phyloP scores from a whole-genome alignment of 306 rosid species.

The Cucurbita argyrosperma region DNA sequence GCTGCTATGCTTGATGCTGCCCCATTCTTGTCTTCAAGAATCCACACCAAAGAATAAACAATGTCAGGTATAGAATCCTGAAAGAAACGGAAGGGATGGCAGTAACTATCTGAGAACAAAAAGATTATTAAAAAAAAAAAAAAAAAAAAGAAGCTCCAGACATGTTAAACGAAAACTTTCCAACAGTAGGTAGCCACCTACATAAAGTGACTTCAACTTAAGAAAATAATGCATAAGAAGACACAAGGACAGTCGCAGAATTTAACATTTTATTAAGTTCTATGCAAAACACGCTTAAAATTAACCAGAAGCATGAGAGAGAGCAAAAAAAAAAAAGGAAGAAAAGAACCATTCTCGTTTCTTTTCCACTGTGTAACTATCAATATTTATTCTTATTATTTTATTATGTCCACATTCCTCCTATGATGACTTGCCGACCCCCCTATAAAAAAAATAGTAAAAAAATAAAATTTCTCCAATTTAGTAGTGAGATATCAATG shows the following conservation, averaged over 20 bases:
- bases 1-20: constrained; percentile 36
- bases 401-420: neutral
- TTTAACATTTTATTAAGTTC: neutral
- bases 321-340: neutral
- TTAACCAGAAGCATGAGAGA: neutral
- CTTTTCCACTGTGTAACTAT: neutral
- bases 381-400: neutral
- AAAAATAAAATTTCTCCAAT: neutral
- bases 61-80: constrained; percentile 56
- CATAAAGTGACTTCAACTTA: neutral
- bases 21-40: constrained; percentile 42
- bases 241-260: neutral
- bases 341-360: neutral
- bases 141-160: neutral
- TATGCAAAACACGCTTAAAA: neutral
- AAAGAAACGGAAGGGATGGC: constrained; percentile 10
- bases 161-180: neutral
- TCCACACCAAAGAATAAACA: constrained; percentile 58
- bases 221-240: neutral
- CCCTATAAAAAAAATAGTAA: neutral
- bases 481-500: neutral
- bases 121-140: neutral
- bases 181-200: neutral
- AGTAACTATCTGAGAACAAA: neutral
- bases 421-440: neutral